Conservation (phyloP, 1,139 yeast genomes). For the Debaryomyces psychrophilus region DNA sequence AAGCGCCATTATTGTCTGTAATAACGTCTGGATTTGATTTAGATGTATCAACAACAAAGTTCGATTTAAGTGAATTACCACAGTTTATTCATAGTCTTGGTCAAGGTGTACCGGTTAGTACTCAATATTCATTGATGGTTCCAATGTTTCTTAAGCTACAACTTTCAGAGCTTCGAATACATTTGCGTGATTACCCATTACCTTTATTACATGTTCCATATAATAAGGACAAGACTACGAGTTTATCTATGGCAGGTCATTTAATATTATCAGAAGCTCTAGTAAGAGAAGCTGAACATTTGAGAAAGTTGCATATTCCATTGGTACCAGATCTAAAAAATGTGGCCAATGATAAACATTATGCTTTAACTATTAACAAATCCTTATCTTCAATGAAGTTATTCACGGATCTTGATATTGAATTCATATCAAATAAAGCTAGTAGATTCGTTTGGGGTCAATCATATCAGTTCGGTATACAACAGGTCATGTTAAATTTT, state of each 20-base stretch:
- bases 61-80: conserved; percentile 55
- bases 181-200: conserved; percentile 69
- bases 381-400: conserved; percentile 78
- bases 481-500: conserved; percentile 75
- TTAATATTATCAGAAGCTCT: conserved; percentile 52
- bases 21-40: conserved; percentile 62
- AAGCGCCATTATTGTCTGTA: conserved; percentile 67
- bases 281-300: conserved; percentile 42
- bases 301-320: conserved; percentile 66
- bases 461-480: conserved; percentile 81
- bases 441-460: conserved; percentile 86
- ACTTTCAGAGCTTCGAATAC: conserved; percentile 55
- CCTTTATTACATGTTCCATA: conserved; percentile 52
- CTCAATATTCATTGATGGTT: conserved; percentile 65
- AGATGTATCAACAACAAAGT: conserved; percentile 55
- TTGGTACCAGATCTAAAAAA: conserved; percentile 44
- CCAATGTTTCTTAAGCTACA: conserved; percentile 60
- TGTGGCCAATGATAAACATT: conserved; percentile 42
- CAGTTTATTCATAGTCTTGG: conserved; percentile 72
- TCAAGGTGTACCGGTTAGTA: conserved; percentile 77
- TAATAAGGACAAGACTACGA: conserved; percentile 20
- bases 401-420: conserved; percentile 62
- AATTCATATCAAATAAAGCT: conserved; percentile 57
- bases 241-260: conserved; percentile 49
- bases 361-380: conserved; percentile 68